Evolutionary conservation across 495 filamentous ascomycete genomes (phyloP).

Genomic region (Tuber indicum): DNA sequence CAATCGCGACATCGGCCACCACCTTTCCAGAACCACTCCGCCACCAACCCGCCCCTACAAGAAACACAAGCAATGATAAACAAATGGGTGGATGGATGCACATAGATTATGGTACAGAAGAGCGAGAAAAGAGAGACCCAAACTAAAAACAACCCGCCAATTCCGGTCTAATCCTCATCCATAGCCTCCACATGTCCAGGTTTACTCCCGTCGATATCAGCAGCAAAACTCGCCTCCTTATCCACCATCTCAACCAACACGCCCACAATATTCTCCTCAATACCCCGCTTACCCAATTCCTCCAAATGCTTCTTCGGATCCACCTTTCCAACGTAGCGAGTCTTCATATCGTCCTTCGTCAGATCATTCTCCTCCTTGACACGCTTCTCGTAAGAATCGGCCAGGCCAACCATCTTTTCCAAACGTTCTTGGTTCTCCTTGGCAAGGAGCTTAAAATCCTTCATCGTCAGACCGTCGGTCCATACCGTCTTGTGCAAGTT

Average conservation of each 20-base stretch:
- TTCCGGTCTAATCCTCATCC: constrained; percentile 33
- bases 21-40: neutral
- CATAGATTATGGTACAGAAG: neutral
- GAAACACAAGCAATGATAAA: neutral
- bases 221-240: constrained; percentile 69
- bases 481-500: constrained; percentile 98
- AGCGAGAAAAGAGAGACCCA: neutral
- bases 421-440: constrained; percentile 76
- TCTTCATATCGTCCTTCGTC: constrained; percentile 96
- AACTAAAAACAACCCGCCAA: neutral
- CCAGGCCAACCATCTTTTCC: constrained; percentile 76
- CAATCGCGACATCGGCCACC: neutral
- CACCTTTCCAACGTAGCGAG: constrained; percentile 95
- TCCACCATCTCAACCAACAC: constrained; percentile 98
- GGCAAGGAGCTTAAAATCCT: constrained; percentile 82
- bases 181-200: constrained; percentile 31
- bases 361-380: constrained; percentile 97
- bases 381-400: constrained; percentile 95
- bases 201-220: constrained; percentile 28
- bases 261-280: constrained; percentile 97
- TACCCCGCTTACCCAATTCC: constrained; percentile 87
- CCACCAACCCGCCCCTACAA: neutral
- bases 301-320: constrained; percentile 99
- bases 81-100: neutral
- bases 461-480: constrained; percentile 97